Evolutionary conservation across 116 monocot species (phyloP).

Genomic region (Zostera marina): DNA sequence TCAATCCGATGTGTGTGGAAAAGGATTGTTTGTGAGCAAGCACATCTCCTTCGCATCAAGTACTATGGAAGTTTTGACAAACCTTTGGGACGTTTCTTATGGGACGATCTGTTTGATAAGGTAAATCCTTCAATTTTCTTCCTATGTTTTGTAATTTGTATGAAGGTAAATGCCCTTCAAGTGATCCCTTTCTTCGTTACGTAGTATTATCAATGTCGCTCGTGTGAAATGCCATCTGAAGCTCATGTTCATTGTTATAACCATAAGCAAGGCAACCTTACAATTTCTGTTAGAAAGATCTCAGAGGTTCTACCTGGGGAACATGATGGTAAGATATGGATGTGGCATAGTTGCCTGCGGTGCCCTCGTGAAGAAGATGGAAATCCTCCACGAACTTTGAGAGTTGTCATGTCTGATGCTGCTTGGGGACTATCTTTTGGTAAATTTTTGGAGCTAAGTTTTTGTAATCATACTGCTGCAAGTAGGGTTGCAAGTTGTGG

Average conservation of each 20-base stretch:
- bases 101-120: conserved; percentile 80
- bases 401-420: conserved; percentile 95
- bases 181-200: background rate
- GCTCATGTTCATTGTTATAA: conserved; percentile 94
- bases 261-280: conserved; percentile 82
- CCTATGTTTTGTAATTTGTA: background rate
- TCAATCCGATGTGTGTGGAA: conserved; percentile 90
- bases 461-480: conserved; percentile 94
- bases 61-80: conserved; percentile 90
- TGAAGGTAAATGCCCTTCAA: background rate
- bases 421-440: conserved; percentile 97
- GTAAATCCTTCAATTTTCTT: conserved; percentile 15
- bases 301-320: conserved; percentile 51
- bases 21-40: conserved; percentile 80
- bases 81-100: conserved; percentile 79
- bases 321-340: conserved; percentile 86
- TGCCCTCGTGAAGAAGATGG: conserved; percentile 50
- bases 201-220: conserved; percentile 53
- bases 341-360: conserved; percentile 84
- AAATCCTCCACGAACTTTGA: conserved; percentile 62
- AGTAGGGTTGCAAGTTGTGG: conserved; percentile 96
- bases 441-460: conserved; percentile 97
- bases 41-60: conserved; percentile 92
- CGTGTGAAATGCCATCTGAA: conserved; percentile 88
- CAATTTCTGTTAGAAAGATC: conserved; percentile 79